Percentiles rank a stretch among this genome's conserved stretches.
phyloP scores from a whole-genome alignment of 768 basidiomycete species.

The Trametes elegans region DNA sequence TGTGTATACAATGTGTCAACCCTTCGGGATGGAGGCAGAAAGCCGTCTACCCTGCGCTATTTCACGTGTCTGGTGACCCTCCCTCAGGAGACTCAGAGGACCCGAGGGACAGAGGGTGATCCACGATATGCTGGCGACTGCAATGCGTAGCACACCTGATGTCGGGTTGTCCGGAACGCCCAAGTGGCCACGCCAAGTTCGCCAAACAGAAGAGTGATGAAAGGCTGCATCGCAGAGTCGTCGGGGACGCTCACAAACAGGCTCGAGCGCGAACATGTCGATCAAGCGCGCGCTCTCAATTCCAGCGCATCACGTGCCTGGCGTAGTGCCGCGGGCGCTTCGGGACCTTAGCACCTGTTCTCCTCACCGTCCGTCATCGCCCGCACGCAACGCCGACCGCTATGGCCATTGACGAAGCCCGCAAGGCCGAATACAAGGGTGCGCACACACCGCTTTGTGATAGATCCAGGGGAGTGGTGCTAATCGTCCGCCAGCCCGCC shows the following conservation, averaged over 20 bases:
- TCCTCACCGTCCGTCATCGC: conserved; percentile 9
- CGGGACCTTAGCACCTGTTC: not conserved
- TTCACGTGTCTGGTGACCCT: not conserved
- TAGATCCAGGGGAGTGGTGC: not conserved
- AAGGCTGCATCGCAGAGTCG: no score
- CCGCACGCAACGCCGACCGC: conserved; percentile 21
- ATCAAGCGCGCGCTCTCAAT: not conserved
- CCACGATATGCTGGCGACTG: no score
- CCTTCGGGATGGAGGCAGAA: no score
- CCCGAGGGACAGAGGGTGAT: no score
- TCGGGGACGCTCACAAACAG: no score
- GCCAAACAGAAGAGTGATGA: no score
- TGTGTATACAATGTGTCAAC: no score
- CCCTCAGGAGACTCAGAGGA: not conserved
- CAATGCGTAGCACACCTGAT: no score
- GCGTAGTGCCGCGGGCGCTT: conserved; percentile 10
- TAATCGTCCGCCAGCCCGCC: conserved; percentile 43
- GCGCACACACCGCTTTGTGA: not conserved
- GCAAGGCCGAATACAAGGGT: conserved; percentile 53
- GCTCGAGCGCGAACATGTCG: no score
- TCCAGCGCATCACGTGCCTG: not conserved
- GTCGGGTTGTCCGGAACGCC: no score
- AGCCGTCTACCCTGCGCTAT: not conserved
- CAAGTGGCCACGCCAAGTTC: no score
- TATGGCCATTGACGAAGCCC: conserved; percentile 42